phyloP scores from a whole-genome alignment of 2,329 filamentous ascomycete genomes.

The Myriangium duriaei region DNA sequence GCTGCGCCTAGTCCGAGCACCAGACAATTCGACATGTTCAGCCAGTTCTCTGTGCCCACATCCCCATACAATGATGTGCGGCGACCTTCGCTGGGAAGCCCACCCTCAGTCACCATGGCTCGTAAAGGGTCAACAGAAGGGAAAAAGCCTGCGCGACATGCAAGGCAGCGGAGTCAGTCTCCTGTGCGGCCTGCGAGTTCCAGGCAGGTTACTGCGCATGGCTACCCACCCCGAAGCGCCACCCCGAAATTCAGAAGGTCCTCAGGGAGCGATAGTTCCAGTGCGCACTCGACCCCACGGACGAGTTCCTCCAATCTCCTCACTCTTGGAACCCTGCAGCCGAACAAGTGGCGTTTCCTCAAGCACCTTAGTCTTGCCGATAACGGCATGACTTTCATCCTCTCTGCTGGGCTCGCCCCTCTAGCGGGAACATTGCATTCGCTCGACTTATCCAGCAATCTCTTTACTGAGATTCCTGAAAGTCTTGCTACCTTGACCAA shows the following conservation, averaged over 20 bases:
- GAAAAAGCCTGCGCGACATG: slow-evolving; percentile 22
- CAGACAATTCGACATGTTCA: slow-evolving; percentile 50
- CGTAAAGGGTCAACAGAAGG: slow-evolving; percentile 44
- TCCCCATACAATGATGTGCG: slow-evolving; percentile 43
- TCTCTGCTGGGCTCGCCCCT: slow-evolving; percentile 62
- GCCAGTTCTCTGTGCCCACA: slow-evolving; percentile 56
- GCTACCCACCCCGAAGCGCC: slow-evolving; percentile 51
- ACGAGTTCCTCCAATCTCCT: slow-evolving; percentile 71
- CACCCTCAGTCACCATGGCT: slow-evolving; percentile 33
- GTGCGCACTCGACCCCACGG: slow-evolving; percentile 42
- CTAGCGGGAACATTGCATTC: slow-evolving; percentile 82
- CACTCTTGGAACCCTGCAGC: slow-evolving; percentile 56
- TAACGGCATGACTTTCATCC: slow-evolving; percentile 74
- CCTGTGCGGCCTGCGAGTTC: slow-evolving; percentile 66
- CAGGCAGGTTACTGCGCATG: slow-evolving; percentile 56
- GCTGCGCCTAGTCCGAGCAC: slow-evolving; percentile 48
- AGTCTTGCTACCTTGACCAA: slow-evolving; percentile 74
- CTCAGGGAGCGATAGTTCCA: slow-evolving; percentile 86
- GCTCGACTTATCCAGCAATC: slow-evolving; percentile 80
- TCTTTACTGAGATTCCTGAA: slow-evolving; percentile 90
- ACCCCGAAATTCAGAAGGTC: slow-evolving; percentile 70
- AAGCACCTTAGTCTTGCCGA: slow-evolving; percentile 85
- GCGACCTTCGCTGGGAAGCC: slow-evolving; percentile 37
- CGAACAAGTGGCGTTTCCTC: slow-evolving; percentile 89
- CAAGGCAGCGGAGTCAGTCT: slow-evolving; percentile 61